Conservation (phyloP, 495 filamentous ascomycete genomes). For the Aspergillus sclerotiicarbonarius region DNA sequence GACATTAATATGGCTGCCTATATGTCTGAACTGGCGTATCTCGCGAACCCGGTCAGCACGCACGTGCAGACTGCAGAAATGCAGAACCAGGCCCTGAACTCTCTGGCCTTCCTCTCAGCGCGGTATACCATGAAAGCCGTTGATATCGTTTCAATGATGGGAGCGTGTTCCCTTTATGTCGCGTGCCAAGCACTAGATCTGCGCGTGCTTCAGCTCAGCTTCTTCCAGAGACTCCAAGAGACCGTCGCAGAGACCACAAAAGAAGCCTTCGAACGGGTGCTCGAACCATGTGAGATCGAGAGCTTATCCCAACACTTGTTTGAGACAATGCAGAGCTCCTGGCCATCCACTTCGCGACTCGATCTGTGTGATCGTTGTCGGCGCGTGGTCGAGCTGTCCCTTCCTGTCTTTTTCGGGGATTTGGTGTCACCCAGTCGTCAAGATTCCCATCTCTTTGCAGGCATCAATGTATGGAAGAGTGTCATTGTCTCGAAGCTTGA, state of each 20-base stretch:
- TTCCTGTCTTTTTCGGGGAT: not conserved
- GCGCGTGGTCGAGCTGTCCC: not conserved
- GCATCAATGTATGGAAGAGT: not conserved
- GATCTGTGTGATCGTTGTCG: not conserved
- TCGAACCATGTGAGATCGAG: not conserved
- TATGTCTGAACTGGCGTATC: constrained; percentile 49
- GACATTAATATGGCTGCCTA: constrained; percentile 65
- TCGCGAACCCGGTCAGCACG: constrained; percentile 47
- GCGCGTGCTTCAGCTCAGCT: constrained; percentile 12
- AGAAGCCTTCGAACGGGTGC: not conserved
- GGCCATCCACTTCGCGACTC: not conserved
- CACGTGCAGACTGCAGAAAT: constrained; percentile 56
- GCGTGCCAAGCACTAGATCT: constrained; percentile 49
- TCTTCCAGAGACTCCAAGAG: not conserved
- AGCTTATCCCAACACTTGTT: not conserved
- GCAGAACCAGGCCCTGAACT: constrained; percentile 57
- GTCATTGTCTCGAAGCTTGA: not conserved
- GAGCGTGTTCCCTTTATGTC: constrained; percentile 48
- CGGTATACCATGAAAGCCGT: constrained; percentile 54
- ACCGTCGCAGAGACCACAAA: not conserved
- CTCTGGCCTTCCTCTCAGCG: constrained; percentile 53
- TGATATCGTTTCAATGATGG: constrained; percentile 55
- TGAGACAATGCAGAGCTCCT: not conserved
- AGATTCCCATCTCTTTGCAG: not conserved
- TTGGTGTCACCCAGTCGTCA: not conserved